A percentile compares a stretch with the other conserved stretches of the same genome.
Conservation (phyloP, 2,329 filamentous ascomycete genomes). For the Blastomyces emzantsi region DNA sequence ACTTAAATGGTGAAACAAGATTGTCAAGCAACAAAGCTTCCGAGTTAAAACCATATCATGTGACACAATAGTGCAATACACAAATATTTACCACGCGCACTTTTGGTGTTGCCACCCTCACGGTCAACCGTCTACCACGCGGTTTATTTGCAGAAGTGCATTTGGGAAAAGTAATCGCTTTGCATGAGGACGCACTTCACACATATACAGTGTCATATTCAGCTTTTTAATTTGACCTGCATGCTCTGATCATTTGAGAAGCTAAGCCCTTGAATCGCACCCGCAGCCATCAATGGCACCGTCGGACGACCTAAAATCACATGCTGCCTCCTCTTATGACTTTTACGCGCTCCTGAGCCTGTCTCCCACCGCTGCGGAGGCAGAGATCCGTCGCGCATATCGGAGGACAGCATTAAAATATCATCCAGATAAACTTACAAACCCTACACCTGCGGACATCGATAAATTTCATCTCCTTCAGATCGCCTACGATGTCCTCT, state of each 20-base stretch:
- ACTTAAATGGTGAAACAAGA: too few relatives aligned
- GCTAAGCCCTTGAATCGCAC: not conserved
- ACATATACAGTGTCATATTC: not conserved
- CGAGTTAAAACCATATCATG: too few relatives aligned
- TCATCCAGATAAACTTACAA: conserved; percentile 84
- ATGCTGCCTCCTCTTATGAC: conserved; percentile 56
- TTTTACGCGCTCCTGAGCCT: conserved; percentile 70
- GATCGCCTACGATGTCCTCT: conserved; percentile 76
- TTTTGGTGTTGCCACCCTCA: too few relatives aligned
- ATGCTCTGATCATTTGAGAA: not conserved
- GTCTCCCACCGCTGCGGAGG: conserved; percentile 52
- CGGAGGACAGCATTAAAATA: conserved; percentile 78
- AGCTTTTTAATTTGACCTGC: not conserved
- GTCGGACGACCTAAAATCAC: conserved; percentile 44
- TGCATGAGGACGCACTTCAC: not conserved
- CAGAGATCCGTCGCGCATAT: conserved; percentile 77
- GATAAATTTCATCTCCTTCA: conserved; percentile 79
- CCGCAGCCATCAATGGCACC: conserved; percentile 26
- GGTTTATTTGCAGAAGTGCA: not conserved
- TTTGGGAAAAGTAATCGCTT: not conserved
- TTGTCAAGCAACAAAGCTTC: too few relatives aligned
- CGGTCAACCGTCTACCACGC: too few relatives aligned
- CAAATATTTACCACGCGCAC: too few relatives aligned
- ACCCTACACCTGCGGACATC: conserved; percentile 56
- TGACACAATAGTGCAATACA: too few relatives aligned